Conservation (phyloP, 202 grass and related monocot genomes). For the Digitaria exilis region DNA sequence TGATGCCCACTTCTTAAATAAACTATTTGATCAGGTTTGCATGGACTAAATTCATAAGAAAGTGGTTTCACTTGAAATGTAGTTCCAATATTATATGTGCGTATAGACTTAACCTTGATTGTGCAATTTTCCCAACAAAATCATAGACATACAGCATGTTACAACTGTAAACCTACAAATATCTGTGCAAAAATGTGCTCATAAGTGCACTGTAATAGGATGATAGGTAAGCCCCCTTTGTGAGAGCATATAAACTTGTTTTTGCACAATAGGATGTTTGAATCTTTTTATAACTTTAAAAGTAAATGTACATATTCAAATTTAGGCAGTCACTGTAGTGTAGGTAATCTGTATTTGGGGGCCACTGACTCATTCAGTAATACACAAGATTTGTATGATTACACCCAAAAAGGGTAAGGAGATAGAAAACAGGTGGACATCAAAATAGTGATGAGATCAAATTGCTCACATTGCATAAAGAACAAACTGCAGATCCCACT, state of each 20-base stretch:
- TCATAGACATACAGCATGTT: background rate
- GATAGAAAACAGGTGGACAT: constrained; percentile 9
- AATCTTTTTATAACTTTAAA: background rate
- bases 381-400: background rate
- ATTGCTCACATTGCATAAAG: constrained; percentile 79
- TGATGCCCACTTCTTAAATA: too few species aligned
- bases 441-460: constrained; percentile 20
- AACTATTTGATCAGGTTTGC: too few species aligned
- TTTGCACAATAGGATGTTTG: background rate
- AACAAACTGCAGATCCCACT: constrained; percentile 72
- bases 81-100: background rate
- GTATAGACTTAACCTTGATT: background rate
- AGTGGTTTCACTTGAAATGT: background rate
- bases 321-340: background rate
- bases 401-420: background rate
- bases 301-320: background rate
- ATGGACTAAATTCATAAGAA: background rate
- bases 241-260: background rate
- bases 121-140: background rate
- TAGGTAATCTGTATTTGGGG: background rate
- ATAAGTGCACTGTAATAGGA: background rate
- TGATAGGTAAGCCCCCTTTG: background rate
- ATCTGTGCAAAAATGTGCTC: background rate
- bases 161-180: background rate
- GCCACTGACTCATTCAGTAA: background rate